Base-by-base conservation (phyloP, 495 filamentous ascomycete genomes). In the Cladorrhinum samala region DNA sequence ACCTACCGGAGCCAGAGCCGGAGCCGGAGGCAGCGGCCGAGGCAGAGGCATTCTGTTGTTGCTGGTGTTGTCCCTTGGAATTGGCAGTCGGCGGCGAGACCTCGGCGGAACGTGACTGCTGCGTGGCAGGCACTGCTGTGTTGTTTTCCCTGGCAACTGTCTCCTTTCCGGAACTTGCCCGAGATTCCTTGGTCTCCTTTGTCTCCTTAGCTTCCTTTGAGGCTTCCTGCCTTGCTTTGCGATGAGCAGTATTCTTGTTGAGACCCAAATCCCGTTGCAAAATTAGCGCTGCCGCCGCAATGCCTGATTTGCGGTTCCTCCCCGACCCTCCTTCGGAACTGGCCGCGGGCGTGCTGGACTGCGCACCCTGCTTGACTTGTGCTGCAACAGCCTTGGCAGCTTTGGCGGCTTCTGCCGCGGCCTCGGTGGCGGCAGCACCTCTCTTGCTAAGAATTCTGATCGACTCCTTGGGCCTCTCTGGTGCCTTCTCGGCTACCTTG, bases 251-350 rank as follows among this genome's bases (percentile, higher is more conserved):
- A 49, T 80, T 78, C 5, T 81, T 78, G 41, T 82, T 81, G n/a
- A 97, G 77, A 16, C 92, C 93, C 16, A 96, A 74, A 67, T 97
- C 93, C 14, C 91, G 83, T 60, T 96, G 90, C 19, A 97, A 69
- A 53, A 97, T 95, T 42, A 84, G 84, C 16, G 89, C 88, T 4
- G 89, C 91, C 20, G 80, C 84, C 24, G 83, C 80, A 33, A 82
- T 85, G 56, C 81, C 88, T 8, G 86, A 87, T 54, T 89, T 80
- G 36, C 77, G 68, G 49, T 70, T 75, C 71, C 74, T 72, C 9
- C 70, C 54, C 18, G 67, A 48, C 19, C 69, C n/a, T n/a, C n/a
- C 50, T 33, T 73, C 69, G 52, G 65, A 27, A 25, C 61, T 25
- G 16, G 37, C 42, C 39, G 40, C 39, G 25, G 54, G 43, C n/a